Percentiles rank a stretch among this genome's conserved stretches.
These are phyloP conservation scores for Venturiaceae sp. DNA, from an alignment of 2,329 filamentous ascomycete species.

Conservation along the genomic window DNA sequence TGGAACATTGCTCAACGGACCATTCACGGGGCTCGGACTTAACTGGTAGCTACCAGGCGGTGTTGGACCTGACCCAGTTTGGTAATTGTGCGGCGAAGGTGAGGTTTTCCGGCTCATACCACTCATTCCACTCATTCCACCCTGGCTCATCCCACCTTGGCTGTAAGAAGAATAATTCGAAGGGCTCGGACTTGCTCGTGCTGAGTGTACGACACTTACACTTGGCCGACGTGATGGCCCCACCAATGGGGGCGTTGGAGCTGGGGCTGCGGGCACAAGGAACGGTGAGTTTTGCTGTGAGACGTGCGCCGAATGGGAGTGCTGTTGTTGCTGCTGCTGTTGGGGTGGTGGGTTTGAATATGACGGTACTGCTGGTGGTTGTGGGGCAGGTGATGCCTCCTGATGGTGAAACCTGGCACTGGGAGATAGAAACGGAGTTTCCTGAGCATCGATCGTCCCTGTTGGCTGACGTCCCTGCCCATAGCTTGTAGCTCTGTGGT, in stretches of 20 bases:
- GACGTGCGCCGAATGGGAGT: background rate
- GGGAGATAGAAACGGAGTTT: slow-evolving; percentile 36
- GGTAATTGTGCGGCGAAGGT: background rate
- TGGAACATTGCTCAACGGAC: background rate
- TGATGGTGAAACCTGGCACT: slow-evolving; percentile 30
- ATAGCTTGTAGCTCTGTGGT: slow-evolving; percentile 39
- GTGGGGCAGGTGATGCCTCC: slow-evolving; percentile 28
- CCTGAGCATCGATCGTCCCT: slow-evolving; percentile 38
- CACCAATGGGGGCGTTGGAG: background rate
- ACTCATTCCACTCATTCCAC: background rate
- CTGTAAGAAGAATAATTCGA: slow-evolving; percentile 8
- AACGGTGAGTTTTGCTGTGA: slow-evolving; percentile 5
- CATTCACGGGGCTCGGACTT: background rate
- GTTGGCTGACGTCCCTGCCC: slow-evolving; percentile 27
- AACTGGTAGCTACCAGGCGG: background rate
- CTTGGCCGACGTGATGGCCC: slow-evolving; percentile 3
- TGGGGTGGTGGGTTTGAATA: background rate
- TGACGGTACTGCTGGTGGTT: background rate
- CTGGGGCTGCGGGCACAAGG: background rate
- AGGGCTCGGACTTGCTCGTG: slow-evolving; percentile 6
- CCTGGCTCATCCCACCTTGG: slow-evolving; percentile 5
- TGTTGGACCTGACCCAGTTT: background rate
- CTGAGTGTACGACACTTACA: slow-evolving; percentile 5
- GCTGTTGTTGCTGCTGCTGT: background rate
- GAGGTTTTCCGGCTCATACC: background rate